Evolutionary conservation across 495 filamentous ascomycete genomes (phyloP).

Genomic region (Hypomontagnella submonticulosa): DNA sequence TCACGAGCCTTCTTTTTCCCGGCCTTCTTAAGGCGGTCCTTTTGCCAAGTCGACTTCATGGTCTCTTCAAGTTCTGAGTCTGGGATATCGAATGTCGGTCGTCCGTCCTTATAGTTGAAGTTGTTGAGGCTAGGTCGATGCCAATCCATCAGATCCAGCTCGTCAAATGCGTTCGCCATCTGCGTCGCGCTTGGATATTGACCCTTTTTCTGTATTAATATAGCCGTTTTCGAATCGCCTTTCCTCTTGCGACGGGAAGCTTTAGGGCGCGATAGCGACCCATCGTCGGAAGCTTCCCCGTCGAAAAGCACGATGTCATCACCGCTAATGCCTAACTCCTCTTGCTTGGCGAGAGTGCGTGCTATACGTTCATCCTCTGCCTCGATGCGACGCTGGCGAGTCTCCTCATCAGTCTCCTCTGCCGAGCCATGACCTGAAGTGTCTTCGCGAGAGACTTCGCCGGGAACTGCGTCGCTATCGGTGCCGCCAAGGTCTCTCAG

Average conservation of each 20-base stretch:
- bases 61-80: conserved; percentile 79
- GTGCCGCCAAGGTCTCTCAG: conserved; percentile 61
- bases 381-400: conserved; percentile 47
- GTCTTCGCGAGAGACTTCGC: conserved; percentile 31
- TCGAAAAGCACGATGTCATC: conserved; percentile 69
- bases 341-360: conserved; percentile 70
- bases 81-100: conserved; percentile 65
- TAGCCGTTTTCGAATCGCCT: conserved; percentile 37
- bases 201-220: conserved; percentile 40
- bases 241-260: conserved; percentile 40
- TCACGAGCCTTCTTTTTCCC: conserved; percentile 80
- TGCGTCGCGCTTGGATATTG: conserved; percentile 68
- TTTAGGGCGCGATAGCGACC: conserved; percentile 25
- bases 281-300: conserved; percentile 36
- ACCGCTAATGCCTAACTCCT: conserved; percentile 70
- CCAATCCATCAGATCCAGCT: conserved; percentile 86
- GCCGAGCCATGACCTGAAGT: conserved; percentile 34
- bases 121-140: conserved; percentile 63
- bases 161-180: conserved; percentile 79
- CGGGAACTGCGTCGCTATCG: conserved; percentile 49
- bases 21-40: conserved; percentile 85
- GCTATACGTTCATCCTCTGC: conserved; percentile 69
- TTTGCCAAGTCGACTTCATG: conserved; percentile 72
- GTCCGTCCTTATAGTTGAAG: conserved; percentile 51
- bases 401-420: conserved; percentile 45